Evolutionary conservation across 2,329 filamentous ascomycete species (phyloP).

Genomic region (Talaromyces atroroseus): DNA sequence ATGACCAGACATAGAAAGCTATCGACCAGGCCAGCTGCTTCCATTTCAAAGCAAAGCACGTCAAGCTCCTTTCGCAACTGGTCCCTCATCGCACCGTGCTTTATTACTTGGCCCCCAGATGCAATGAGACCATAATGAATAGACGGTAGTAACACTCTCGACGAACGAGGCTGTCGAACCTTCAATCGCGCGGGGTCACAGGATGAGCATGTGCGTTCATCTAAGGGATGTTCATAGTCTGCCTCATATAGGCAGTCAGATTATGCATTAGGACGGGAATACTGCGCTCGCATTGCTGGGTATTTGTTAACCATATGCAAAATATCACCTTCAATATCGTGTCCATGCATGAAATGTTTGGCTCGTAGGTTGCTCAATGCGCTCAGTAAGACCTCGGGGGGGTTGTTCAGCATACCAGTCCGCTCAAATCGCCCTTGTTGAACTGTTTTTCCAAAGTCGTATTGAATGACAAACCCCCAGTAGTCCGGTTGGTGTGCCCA

Average conservation of each 20-base stretch:
- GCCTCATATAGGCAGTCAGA: conserved; percentile 5
- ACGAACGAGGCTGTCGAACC: not conserved
- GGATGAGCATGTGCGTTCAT: not conserved
- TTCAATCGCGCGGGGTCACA: not conserved
- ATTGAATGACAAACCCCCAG: conserved; percentile 16
- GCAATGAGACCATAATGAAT: conserved; percentile 6
- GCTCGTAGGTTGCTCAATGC: conserved; percentile 3
- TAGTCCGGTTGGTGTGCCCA: conserved; percentile 13
- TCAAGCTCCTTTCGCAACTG: not conserved
- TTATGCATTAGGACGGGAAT: not conserved
- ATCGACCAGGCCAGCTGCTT: conserved; percentile 1
- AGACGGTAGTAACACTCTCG: not conserved
- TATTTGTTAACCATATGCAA: not conserved
- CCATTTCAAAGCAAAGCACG: conserved; percentile 7
- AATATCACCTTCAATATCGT: not conserved
- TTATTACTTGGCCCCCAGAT: conserved; percentile 3
- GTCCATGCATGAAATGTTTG: conserved; percentile 16
- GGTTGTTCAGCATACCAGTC: conserved; percentile 13
- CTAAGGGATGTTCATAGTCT: conserved; percentile 4
- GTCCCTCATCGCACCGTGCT: not conserved
- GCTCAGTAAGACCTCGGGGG: conserved; percentile 10
- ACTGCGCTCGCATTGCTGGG: not conserved
- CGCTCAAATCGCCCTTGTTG: conserved; percentile 9
- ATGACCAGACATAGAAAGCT: not conserved
- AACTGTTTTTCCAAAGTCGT: conserved; percentile 15